Evolutionary conservation across 306 rosid genomes (phyloP), one percentile per base, ranked within the genome.

Genomic region (Alnus rubra): DNA sequence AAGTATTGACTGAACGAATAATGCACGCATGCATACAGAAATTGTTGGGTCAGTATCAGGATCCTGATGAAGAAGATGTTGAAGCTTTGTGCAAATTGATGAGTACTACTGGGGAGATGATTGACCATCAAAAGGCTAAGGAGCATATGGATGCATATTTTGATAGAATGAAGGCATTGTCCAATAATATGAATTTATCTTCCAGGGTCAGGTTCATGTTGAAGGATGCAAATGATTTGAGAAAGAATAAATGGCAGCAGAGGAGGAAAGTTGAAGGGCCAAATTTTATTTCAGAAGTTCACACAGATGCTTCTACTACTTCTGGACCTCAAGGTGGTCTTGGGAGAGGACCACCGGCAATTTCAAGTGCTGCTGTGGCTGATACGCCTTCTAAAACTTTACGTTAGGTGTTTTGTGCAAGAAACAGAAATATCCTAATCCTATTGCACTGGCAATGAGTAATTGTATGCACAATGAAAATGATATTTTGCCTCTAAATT

Each of bases 181-280:
- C 99, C 11, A 90, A 80, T 82, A 93, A 93, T 82, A 89, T 85
- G 97, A 90, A 86, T 64, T 79, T 96, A 73, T 93, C 99, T 69
- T 90, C 99, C 44, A 89, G 99, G 80, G 94, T 93, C 77, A 88
- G 99, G 83, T 96, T 96, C 85, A 93, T 96, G 98, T 84, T 96
- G 87, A 93, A 79, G 88, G 99, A 96, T 84, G 63, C 92, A 33
- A 90, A 90, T 74, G 99, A 96, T 70, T 76, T 96, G 78, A 87
- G 99, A 82, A 96, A 78, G 89, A 96, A 96, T 64, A 96, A 79
- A 78, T 96, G 99, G 99, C 97, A 93, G 79, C 93, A 83, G 75
- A 89, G 97, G 83, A 91, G 98, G 83, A 96, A 96, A 82, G 92
- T 96, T 64, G 98, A 96, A 75, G 99, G 99, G 73, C 98, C 98